Base-by-base conservation (phyloP, 1,284 basidiomycete species). In the Thelephora terrestris region DNA sequence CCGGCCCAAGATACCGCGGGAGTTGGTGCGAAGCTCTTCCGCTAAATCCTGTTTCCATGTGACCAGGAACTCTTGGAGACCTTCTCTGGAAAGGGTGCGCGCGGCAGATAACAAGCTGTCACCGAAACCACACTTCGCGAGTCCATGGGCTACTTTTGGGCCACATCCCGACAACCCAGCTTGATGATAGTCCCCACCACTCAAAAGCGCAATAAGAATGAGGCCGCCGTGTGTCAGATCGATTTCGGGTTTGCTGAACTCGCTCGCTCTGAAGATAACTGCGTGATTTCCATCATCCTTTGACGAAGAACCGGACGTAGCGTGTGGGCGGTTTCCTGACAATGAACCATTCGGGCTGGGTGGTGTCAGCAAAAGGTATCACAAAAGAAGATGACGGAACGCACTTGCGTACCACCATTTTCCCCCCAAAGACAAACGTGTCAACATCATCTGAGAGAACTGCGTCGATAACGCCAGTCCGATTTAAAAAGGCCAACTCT, bases 371-470 rank as follows among this genome's bases (percentile, higher is more conserved):
- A 37, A 14, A 17, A 43, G n/a, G 16, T 37, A 3, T 18, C 4
- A 10, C 16, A 47, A 44, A 45, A 12, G 37, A 46, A 25, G 16
- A 20, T 23, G 48, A 37, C 29, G 4, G 38, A 21, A 63, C 74
- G 54, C 52, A 81, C 79, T 88, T 89, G 54, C 92, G 78, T 53
- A 96, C 78, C 24, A 97, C 78, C 39, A 79, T 79, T 2, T 67
- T 74, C 0, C 91, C 91, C 12, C 94, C 94, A 55, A 98, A 98
- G 2, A 97, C 64, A 55, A 97, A 83, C 24, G 82, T 91, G 58
- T 98, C 95, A 1, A 91, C 90, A 57, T 97, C 95, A 65, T 98
- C 94, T 0, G 92, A 91, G 34, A 96, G 70, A 9, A 98, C 78
- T 0, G 83, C 91, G 60, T 99, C 95, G 47, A 98, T 85, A 48